Evolutionary conservation across 352 stramenopile species (phyloP), one percentile per base, ranked within the genome.

Genomic region (Pythium aquatile): DNA sequence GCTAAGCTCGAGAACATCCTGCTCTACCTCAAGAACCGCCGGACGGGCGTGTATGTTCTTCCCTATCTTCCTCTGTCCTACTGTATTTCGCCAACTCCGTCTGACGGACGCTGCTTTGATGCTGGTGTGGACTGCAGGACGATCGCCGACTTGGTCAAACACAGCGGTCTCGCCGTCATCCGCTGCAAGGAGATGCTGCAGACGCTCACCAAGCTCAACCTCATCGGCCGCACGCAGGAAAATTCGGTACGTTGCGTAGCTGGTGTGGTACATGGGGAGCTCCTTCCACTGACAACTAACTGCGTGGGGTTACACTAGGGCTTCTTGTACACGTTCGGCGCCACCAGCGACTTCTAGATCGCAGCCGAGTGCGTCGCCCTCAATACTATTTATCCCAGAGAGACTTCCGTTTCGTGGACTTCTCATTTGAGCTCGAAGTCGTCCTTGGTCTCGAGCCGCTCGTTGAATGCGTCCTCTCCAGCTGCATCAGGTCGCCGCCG

Each of bases 181-280:
- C 83, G 85, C 37, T 92, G 83, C 77, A 95, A 95, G 65, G 86
- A 95, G 61, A 93, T 93, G 54, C 63, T 95, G 32, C 84, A 95
- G 73, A 93, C 86, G 51, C 80, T 95, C 44, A 93, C 90, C 75
- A 93, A 91, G 67, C 75, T 95, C 63, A 78, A 90, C 20, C 77
- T 93, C 39, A 81, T 95, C 57, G 72, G 82, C 55, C 83, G 86
- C 57, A 86, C 83, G 40, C 81, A 85, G 49, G 84, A 95, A 61
- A 79, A 85, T 66, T 74, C 76, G 69, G 84, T 93, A 75, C 49
- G 81, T 52, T 26, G 8, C 20, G 20, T 24, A 24, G 20, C 20
- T 24, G 20, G 20, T 24, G 20, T 24, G 20, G 20, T 24, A 24
- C 20, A 24, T 24, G 20, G 14, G 2, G 37, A 42, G 37, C 37